Evolutionary conservation across 2,329 filamentous ascomycete species (phyloP), one percentile per base, ranked within the genome.

Genomic region (Sporothrix mexicana): DNA sequence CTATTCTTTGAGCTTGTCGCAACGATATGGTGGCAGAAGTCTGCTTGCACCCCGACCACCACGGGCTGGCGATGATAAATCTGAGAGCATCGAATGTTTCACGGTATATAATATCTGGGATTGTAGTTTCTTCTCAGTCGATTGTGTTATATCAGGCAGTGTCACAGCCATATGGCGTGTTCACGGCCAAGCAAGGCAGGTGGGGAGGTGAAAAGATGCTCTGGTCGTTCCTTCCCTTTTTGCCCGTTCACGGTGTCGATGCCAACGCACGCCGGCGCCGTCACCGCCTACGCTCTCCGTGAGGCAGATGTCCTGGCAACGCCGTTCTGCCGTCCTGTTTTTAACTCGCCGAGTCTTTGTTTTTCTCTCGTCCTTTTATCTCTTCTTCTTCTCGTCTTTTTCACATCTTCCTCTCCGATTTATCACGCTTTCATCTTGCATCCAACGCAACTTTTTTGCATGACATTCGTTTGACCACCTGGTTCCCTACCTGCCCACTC

Each of bases 401-500:
- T 41, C 30, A n/a, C 23, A 2, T 17, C 30, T 36, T 36, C 30
- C 15, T 20, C 30, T 43, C 49, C 1, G 47, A 49, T 43, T 49
- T 23, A 30, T 20, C n/a, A 8, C 53, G 36, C 13, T 51, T 43
- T 70, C 55, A 23, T 17, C 15, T 49, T 41, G 30, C 15, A 13
- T 10, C 45, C 23, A 23, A 6, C 25, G 47, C 47, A 53, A 69
- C 7, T 13, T 20, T 10, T 23, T 43, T 69, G 66, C 49, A 41
- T 25, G 49, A 43, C 66, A 55, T 10, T 69, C 66, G n/a, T 55
- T 66, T 69, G 17, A 25, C 64, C 25, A 66, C 45, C 62, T 67
- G 45, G 61, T 12, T 36, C 13, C 6, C 10, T 25, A 49, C 61
- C 43, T 62, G 47, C 53, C 45, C 25, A 30, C 64, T 68, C 64